Base-by-base conservation (phyloP, 768 basidiomycete species). In the Trametes cubensis region DNA sequence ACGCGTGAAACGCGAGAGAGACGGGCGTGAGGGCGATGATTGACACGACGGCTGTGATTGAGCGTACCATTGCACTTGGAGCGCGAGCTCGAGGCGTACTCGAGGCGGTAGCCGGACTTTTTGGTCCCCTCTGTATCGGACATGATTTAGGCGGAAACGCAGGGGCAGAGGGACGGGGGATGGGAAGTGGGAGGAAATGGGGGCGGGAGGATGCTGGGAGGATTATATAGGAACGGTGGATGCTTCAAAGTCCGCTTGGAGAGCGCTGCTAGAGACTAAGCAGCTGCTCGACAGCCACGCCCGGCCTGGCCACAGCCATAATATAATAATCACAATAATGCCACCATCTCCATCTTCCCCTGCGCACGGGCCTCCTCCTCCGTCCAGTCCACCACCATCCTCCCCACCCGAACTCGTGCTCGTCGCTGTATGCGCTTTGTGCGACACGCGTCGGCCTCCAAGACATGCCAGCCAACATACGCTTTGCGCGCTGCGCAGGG, bases 1-100 rank as follows among this genome's bases (percentile, higher is more conserved):
- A 65, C 63, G 72, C 67, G 70, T 69, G 63, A 70, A 65, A 69
- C 63, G 66, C 66, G 67, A 64, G 73, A 55, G 71, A 67, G 63
- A 61, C 30, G 49, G 50, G 38, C 1, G 39, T 58, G 13, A 63
- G 65, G 48, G 57, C 60, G 62, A 65, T 72, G 52, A 68, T 63
- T 58, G 58, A 66, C 47, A 63, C 63, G 54, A 51, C 47, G 57
- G 56, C 66, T 55, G 69, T 65, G 68, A 64, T 20, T 51, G 46
- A 51, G 73, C 80, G 54, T 62, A 88, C 90, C 91, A 80, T 90
- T 92, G 78, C 90, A 93, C 77, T 89, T 89, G 39, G 90, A 79
- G 61, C 90, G 81, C 61, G 76, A 80, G 59, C 84, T 86, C 47
- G 75, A 62, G 54, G 91, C 85, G 74, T 92, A 92, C 75, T 93